Percentiles rank a stretch among this genome's conserved stretches.
Conservation (phyloP, 1,284 basidiomycete species). For the Moesziomyces sp. region DNA sequence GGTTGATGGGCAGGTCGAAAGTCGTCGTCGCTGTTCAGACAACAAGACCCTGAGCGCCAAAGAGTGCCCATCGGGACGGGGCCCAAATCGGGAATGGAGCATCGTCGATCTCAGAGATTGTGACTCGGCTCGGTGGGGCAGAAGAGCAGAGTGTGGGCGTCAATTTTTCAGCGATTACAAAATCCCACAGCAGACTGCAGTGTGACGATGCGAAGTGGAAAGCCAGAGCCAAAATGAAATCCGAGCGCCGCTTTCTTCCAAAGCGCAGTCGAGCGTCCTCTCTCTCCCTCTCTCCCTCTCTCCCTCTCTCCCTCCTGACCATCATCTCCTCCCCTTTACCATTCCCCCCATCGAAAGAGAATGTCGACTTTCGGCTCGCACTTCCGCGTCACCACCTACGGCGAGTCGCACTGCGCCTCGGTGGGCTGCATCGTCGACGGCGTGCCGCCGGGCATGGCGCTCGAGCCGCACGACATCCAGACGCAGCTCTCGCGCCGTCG, state of each 20-base stretch:
- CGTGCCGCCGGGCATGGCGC: slow-evolving; percentile 87
- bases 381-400: slow-evolving; percentile 96
- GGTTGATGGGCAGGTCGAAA: too few species aligned
- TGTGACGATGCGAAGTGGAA: background rate
- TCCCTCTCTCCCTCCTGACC: background rate
- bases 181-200: slow-evolving; percentile 1
- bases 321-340: background rate
- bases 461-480: slow-evolving; percentile 87
- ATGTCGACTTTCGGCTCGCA: slow-evolving; percentile 94
- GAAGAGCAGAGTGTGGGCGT: too few species aligned
- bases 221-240: too few species aligned
- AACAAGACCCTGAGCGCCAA: too few species aligned
- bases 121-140: too few species aligned
- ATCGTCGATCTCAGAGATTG: too few species aligned
- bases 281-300: too few species aligned
- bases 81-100: too few species aligned
- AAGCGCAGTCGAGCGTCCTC: too few species aligned
- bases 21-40: too few species aligned
- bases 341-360: background rate
- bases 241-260: too few species aligned
- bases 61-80: too few species aligned
- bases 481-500: slow-evolving; percentile 88
- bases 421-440: slow-evolving; percentile 98
- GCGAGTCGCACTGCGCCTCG: slow-evolving; percentile 95
- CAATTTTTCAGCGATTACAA: slow-evolving; percentile 1